Evolutionary conservation across 1,284 basidiomycete species (phyloP).

Genomic region (Somion occarium): DNA sequence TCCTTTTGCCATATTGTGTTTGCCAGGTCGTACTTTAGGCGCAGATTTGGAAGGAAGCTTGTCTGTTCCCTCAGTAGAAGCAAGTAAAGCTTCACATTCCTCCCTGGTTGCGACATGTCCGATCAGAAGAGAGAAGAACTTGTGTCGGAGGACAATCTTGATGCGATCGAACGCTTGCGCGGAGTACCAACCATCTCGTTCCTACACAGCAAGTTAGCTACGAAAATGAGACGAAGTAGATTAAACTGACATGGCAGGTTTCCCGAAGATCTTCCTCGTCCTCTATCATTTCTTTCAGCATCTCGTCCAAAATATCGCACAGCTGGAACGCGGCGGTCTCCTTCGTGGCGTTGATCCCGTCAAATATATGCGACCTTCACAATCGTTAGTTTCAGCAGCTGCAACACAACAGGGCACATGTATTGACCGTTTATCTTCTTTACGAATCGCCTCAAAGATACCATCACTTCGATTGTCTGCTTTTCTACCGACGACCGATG

Average conservation of each 20-base stretch:
- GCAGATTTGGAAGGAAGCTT: constrained; percentile 34
- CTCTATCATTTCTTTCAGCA: constrained; percentile 77
- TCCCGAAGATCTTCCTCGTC: constrained; percentile 64
- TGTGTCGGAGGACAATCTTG: constrained; percentile 79
- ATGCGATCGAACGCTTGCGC: constrained; percentile 73
- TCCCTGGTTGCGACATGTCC: constrained; percentile 66
- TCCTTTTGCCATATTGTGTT: constrained; percentile 84
- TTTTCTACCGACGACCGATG: constrained; percentile 62
- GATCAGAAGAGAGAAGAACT: constrained; percentile 81
- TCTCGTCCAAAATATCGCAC: constrained; percentile 84
- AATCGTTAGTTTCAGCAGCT: neutral
- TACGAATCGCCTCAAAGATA: constrained; percentile 14
- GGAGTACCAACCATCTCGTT: constrained; percentile 84
- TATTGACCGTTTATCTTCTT: constrained; percentile 23
- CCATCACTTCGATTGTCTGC: constrained; percentile 43
- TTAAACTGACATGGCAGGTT: constrained; percentile 60
- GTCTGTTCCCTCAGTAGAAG: constrained; percentile 39
- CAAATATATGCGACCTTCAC: constrained; percentile 77
- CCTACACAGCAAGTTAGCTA: constrained; percentile 33
- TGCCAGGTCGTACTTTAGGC: constrained; percentile 53
- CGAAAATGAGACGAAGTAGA: neutral
- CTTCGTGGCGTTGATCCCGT: constrained; percentile 74
- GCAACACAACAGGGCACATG: neutral
- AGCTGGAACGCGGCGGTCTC: constrained; percentile 91
- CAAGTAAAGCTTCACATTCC: constrained; percentile 64